Evolutionary conservation across 2,329 filamentous ascomycete genomes (phyloP), one percentile per base, ranked within the genome.

Genomic region (Fusarium buharicum): DNA sequence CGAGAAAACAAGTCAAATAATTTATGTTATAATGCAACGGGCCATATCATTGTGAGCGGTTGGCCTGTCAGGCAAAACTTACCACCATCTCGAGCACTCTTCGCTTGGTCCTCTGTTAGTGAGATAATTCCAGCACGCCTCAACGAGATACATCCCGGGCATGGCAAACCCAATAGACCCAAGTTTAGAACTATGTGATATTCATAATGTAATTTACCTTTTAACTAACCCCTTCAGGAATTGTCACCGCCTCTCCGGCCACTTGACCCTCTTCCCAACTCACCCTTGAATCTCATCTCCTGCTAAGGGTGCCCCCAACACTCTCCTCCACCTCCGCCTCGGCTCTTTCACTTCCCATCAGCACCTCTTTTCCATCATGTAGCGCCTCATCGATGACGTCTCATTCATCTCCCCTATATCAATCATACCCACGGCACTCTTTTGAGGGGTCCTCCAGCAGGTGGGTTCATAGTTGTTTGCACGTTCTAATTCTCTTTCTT

Each of bases 401-500:
- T 43, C 34, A 46, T 46, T 47, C 58, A 55, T 44, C 50, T 56
- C 46, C 53, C 62, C 55, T 59, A 43, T 51, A 53, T 47, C 58
- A 66, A 55, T 67, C 60, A 67, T 64, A 54, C 63, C 67, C 67
- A 58, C 63, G 56, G 67, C 61, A 70, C 65, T 67, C 66, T 68
- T 58, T 62, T 56, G 55, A 41, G 39, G 58, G 55, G 48, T 51
- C 59, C 60, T 68, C 59, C 67, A 60, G 56, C 54, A 64, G 30
- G 52, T 59, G 60, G 66, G 60, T 56, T 67, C 65, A 66, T 69
- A 64, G 60, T 70, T 69, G 68, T 68, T 69, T 70, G 68, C 68
- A 70, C 62, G 59, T 59, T 70, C 68, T 70, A 70, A 67, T 34
- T 55, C 55, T 70, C 66, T 70, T 70, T 70, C 66, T 70, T 68